These are phyloP conservation scores for Breviolum minutum DNA, from an alignment of 73 alveolate genomes.

Conservation along the genomic window DNA sequence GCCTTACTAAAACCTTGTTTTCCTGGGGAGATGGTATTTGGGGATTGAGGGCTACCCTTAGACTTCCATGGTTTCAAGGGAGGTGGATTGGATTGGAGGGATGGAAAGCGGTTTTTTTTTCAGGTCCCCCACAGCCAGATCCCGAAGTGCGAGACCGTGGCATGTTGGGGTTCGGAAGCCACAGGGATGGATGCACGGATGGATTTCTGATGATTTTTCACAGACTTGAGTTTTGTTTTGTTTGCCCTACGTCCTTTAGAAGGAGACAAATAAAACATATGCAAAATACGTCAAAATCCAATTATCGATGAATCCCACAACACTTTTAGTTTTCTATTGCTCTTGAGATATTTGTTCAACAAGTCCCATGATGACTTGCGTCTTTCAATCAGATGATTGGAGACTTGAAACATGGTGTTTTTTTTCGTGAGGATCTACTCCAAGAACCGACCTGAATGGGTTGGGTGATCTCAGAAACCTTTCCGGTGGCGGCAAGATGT, in stretches of 20 bases:
- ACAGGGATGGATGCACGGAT: neutral
- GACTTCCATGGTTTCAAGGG: neutral
- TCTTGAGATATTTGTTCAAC: neutral
- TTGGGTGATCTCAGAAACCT: constrained; percentile 52
- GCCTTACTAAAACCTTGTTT: no score
- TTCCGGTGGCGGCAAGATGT: no score
- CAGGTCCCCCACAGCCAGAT: constrained; percentile 72
- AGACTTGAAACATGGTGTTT: no score
- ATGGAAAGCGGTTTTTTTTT: no score
- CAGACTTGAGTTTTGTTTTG: no score
- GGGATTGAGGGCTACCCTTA: neutral
- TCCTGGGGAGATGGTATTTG: neutral
- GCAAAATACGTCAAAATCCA: neutral
- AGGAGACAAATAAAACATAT: neutral
- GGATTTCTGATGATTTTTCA: neutral
- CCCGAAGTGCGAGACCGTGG: constrained; percentile 84
- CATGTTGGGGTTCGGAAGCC: constrained; percentile 67
- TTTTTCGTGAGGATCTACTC: constrained; percentile 97
- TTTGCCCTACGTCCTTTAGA: no score
- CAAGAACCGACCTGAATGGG: constrained; percentile 98
- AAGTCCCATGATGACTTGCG: neutral
- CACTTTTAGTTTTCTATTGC: no score
- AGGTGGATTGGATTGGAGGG: no score
- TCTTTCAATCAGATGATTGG: no score
- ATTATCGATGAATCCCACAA: no score